Evolutionary conservation across 2,329 filamentous ascomycete species (phyloP).

Genomic region (Coniochaeta ligniaria): DNA sequence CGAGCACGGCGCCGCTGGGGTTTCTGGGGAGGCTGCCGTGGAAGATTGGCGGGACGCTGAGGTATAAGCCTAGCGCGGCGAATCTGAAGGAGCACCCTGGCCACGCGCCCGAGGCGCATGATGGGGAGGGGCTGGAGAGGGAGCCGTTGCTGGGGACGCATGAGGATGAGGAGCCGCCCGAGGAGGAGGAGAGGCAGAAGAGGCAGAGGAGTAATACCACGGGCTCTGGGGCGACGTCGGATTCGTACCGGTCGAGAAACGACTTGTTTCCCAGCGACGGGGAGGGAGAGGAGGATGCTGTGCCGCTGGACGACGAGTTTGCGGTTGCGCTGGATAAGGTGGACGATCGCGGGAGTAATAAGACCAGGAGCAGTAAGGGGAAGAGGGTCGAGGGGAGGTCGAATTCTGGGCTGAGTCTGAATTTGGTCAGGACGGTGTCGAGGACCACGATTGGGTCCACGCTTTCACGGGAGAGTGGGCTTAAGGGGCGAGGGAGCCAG

Average conservation of each 20-base stretch:
- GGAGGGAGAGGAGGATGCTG: slow-evolving; percentile 82
- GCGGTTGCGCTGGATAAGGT: slow-evolving; percentile 73
- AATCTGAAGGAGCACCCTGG: slow-evolving; percentile 84
- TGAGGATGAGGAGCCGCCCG: slow-evolving; percentile 38
- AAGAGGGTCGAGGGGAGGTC: slow-evolving; percentile 35
- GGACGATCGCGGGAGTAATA: slow-evolving; percentile 65
- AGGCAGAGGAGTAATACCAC: slow-evolving; percentile 71
- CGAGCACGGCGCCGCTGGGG: slow-evolving; percentile 75
- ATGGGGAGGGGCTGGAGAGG: slow-evolving; percentile 38
- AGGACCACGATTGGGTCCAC: slow-evolving; percentile 47
- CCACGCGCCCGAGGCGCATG: slow-evolving; percentile 20
- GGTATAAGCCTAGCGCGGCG: slow-evolving; percentile 86
- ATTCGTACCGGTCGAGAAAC: slow-evolving; percentile 79
- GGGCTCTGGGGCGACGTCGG: slow-evolving; percentile 73
- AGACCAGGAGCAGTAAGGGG: slow-evolving; percentile 52
- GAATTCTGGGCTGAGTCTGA: slow-evolving; percentile 3
- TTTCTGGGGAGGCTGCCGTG: slow-evolving; percentile 81
- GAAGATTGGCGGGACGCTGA: slow-evolving; percentile 71
- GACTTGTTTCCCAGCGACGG: slow-evolving; percentile 86
- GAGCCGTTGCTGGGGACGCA: slow-evolving; percentile 60
- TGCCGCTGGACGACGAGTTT: slow-evolving; percentile 90
- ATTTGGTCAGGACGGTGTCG: slow-evolving; percentile 46
- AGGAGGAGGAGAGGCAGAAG: slow-evolving; percentile 19
- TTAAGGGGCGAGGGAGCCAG: slow-evolving; percentile 8
- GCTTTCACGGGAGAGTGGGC: slow-evolving; percentile 13